phyloP scores from a whole-genome alignment of 75 land plant species.

The Sequoiadendron giganteum region DNA sequence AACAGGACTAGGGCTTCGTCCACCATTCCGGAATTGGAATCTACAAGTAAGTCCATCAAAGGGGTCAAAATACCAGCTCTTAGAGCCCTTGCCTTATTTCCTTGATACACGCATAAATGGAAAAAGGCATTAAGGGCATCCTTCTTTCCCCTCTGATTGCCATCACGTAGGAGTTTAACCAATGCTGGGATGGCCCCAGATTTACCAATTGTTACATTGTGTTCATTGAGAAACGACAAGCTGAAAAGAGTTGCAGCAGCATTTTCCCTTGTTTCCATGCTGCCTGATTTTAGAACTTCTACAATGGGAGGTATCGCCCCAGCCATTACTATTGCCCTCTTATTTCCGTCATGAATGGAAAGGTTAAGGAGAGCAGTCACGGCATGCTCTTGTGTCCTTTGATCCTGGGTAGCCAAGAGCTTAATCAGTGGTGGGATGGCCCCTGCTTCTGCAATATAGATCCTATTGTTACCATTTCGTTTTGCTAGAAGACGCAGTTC shows the following conservation, averaged over 20 bases:
- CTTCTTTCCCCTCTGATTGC: slow-evolving; percentile 63
- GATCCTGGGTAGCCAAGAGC: slow-evolving; percentile 50
- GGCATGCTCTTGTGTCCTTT: slow-evolving; percentile 67
- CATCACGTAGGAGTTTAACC: slow-evolving; percentile 50
- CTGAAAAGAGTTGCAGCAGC: slow-evolving; percentile 89
- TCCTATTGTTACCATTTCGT: slow-evolving; percentile 70
- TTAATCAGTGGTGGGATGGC: slow-evolving; percentile 73
- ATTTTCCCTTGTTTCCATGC: slow-evolving; percentile 86
- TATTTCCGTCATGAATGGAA: slow-evolving; percentile 84
- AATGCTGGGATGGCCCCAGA: slow-evolving; percentile 65
- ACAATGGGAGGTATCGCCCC: slow-evolving; percentile 79
- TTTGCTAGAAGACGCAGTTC: slow-evolving; percentile 78
- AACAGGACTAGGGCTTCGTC: slow-evolving; percentile 84
- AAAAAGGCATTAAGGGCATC: slow-evolving; percentile 80
- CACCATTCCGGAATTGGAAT: slow-evolving; percentile 58
- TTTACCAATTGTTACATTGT: slow-evolving; percentile 65
- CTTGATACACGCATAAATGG: slow-evolving; percentile 68
- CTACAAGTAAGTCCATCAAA: slow-evolving; percentile 60
- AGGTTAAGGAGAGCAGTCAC: slow-evolving; percentile 84
- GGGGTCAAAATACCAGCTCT: slow-evolving; percentile 59
- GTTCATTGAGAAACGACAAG: slow-evolving; percentile 66
- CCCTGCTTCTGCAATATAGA: slow-evolving; percentile 79
- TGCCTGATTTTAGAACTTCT: slow-evolving; percentile 64
- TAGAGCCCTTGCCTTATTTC: slow-evolving; percentile 68
- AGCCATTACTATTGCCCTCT: slow-evolving; percentile 60